phyloP scores from a whole-genome alignment of 495 filamentous ascomycete species.

The Penicillium herquei region DNA sequence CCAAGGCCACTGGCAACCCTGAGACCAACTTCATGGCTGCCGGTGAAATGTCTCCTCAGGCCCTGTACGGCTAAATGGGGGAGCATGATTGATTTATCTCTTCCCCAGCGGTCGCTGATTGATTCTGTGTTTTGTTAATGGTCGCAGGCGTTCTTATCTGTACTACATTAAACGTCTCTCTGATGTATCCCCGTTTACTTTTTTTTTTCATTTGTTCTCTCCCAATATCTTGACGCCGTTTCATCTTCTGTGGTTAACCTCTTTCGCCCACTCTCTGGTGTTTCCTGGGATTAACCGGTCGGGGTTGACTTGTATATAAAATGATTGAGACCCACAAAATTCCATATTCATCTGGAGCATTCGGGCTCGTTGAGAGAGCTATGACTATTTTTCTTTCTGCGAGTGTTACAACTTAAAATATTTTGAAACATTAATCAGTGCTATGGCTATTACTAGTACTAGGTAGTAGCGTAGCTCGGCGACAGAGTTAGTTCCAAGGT shows the following conservation, averaged over 20 bases:
- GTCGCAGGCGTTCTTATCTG: conserved; percentile 46
- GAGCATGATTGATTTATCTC: not conserved
- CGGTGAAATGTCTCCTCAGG: conserved; percentile 58
- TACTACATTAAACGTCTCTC: conserved; percentile 41
- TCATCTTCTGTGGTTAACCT: conserved; percentile 24
- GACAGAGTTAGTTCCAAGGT: too few species aligned
- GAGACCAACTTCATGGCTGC: conserved; percentile 85
- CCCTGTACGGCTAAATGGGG: conserved; percentile 39
- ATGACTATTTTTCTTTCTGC: not conserved
- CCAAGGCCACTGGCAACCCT: conserved; percentile 67
- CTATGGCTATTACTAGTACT: too few species aligned
- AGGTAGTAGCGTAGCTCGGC: too few species aligned
- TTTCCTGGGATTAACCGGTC: conserved; percentile 25
- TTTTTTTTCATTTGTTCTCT: conserved; percentile 19
- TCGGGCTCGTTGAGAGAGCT: not conserved
- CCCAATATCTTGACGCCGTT: conserved; percentile 20
- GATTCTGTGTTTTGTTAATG: conserved; percentile 37
- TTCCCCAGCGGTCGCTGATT: conserved; percentile 21
- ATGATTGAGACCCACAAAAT: conserved; percentile 35
- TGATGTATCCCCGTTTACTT: conserved; percentile 25
- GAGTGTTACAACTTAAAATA: too few species aligned
- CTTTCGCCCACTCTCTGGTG: conserved; percentile 22
- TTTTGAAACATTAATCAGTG: too few species aligned
- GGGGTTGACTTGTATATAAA: conserved; percentile 47
- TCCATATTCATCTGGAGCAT: conserved; percentile 18